Conservation (phyloP, 2,329 filamentous ascomycete genomes). For the Aspergillus sp. region DNA sequence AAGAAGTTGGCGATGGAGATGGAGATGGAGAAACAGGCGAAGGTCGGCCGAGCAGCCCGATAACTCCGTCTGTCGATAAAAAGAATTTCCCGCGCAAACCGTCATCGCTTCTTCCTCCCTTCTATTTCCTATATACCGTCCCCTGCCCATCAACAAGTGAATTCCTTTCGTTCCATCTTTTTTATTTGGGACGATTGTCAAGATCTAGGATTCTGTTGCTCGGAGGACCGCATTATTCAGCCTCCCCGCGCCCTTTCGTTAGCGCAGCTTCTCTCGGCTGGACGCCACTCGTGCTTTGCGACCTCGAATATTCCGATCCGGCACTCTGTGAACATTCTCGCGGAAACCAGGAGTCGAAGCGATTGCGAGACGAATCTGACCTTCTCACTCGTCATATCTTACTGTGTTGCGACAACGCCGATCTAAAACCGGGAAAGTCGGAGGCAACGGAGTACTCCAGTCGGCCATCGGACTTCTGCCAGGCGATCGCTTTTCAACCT, state of each 20-base stretch:
- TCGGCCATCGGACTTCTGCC: not conserved
- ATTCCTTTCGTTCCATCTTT: not conserved
- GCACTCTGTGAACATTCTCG: no score
- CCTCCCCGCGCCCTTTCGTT: not conserved
- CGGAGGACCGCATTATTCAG: not conserved
- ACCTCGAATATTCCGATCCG: no score
- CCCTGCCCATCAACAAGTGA: constrained; percentile 5
- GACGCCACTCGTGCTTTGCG: not conserved
- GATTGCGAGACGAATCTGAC: not conserved
- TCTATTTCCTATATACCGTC: not conserved
- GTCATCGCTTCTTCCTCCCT: constrained; percentile 5
- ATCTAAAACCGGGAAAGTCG: not conserved
- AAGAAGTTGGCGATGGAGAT: not conserved
- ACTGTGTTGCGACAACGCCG: not conserved
- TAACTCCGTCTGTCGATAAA: constrained; percentile 42
- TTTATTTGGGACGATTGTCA: not conserved
- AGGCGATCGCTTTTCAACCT: not conserved
- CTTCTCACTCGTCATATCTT: not conserved
- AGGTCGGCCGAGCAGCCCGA: constrained; percentile 28
- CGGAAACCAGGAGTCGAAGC: not conserved
- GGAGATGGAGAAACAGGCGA: not conserved
- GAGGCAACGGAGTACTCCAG: not conserved
- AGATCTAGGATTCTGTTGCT: not conserved
- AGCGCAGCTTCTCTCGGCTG: not conserved
- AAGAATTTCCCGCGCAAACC: constrained; percentile 34